These are phyloP conservation scores for Xylariaceae sp. DNA, from an alignment of 2,329 filamentous ascomycete genomes.

Conservation along the genomic window DNA sequence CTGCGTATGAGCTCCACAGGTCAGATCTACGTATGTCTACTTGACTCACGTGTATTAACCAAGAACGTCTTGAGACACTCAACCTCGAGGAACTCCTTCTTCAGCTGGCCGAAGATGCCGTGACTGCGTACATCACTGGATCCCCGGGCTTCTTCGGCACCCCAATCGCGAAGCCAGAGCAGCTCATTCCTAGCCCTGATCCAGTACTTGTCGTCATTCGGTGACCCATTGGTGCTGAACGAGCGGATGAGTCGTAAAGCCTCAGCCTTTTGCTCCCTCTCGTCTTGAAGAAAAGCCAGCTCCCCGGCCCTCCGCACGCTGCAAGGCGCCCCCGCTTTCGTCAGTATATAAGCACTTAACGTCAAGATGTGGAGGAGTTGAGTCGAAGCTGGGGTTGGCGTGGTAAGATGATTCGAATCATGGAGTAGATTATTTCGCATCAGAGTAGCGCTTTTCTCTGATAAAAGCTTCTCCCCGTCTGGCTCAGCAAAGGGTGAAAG, in stretches of 20 bases:
- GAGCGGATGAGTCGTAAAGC: slow-evolving; percentile 54
- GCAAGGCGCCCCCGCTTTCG: slow-evolving; percentile 44
- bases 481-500: slow-evolving; percentile 38
- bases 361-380: slow-evolving; percentile 58
- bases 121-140: slow-evolving; percentile 30
- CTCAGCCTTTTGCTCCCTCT: slow-evolving; percentile 58
- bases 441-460: slow-evolving; percentile 37
- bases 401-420: slow-evolving; percentile 59
- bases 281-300: slow-evolving; percentile 57
- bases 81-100: slow-evolving; percentile 57
- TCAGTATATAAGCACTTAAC: slow-evolving; percentile 54
- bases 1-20: slow-evolving; percentile 17
- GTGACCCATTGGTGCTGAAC: slow-evolving; percentile 44
- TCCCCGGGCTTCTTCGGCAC: slow-evolving; percentile 40
- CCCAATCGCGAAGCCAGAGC: slow-evolving; percentile 71
- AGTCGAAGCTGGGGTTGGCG: slow-evolving; percentile 50
- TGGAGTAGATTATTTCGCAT: slow-evolving; percentile 51
- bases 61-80: slow-evolving; percentile 67
- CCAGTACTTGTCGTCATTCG: slow-evolving; percentile 61
- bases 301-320: slow-evolving; percentile 53
- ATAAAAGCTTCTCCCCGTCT: slow-evolving; percentile 32
- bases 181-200: slow-evolving; percentile 55
- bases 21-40: background rate
- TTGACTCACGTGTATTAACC: slow-evolving; percentile 50
- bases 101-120: slow-evolving; percentile 56